A percentile compares a stretch with the other conserved stretches of the same genome.
These are phyloP conservation scores for Cyberlindnera americana DNA, from an alignment of 805 yeast species.

Conservation along the genomic window DNA sequence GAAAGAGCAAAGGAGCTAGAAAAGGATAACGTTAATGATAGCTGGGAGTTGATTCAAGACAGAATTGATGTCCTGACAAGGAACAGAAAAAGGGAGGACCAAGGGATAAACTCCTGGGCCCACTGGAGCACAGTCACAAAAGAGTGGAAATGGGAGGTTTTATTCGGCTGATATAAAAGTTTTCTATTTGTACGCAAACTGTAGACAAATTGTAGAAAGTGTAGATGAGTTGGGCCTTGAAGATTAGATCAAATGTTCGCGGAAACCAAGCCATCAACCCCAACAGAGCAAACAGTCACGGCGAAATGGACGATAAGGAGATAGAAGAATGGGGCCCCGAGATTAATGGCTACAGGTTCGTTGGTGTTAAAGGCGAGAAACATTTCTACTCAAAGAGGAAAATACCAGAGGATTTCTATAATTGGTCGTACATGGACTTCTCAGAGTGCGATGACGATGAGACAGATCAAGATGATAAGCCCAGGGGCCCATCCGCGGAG, in stretches of 20 bases:
- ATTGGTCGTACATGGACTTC: slow-evolving; percentile 22
- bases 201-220: too few species aligned
- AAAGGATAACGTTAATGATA: slow-evolving; percentile 1
- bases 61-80: slow-evolving; percentile 24
- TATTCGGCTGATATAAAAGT: slow-evolving; percentile 36
- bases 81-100: slow-evolving; percentile 30
- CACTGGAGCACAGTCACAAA: slow-evolving; percentile 72
- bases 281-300: too few species aligned
- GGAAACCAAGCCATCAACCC: too few species aligned
- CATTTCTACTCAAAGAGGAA: slow-evolving; percentile 14
- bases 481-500: too few species aligned
- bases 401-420: slow-evolving; percentile 11
- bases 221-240: too few species aligned
- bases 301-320: too few species aligned
- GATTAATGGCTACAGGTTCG: slow-evolving; percentile 28
- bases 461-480: too few species aligned
- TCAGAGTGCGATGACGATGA: slow-evolving; percentile 13
- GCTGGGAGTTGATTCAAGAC: slow-evolving; percentile 24
- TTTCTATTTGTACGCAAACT: too few species aligned
- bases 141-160: slow-evolving; percentile 75
- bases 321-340: slow-evolving; percentile 27
- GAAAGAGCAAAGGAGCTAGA: slow-evolving; percentile 2
- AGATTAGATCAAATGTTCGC: too few species aligned
- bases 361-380: slow-evolving; percentile 2
- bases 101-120: slow-evolving; percentile 45